phyloP scores from a whole-genome alignment of 148 eudicot genomes.

The Camellia granthamiana region DNA sequence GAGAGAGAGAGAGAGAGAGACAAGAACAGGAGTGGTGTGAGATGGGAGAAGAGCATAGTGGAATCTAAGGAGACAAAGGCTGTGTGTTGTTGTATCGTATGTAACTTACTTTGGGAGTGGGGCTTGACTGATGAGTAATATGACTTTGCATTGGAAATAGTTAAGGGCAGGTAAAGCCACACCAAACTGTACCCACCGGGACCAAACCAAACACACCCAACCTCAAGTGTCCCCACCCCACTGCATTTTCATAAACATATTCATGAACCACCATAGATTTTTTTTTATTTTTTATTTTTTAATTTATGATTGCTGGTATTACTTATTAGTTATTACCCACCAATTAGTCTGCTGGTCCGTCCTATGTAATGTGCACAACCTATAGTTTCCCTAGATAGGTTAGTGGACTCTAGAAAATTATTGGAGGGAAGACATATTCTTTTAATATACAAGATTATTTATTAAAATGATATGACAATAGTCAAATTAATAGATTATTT shows the following conservation, averaged over 20 bases:
- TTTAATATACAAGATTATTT: no score
- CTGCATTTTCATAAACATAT: neutral
- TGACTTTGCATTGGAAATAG: conserved; percentile 3
- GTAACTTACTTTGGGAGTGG: neutral
- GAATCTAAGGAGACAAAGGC: conserved; percentile 2
- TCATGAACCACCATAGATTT: neutral
- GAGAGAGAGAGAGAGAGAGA: neutral
- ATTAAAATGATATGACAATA: no score
- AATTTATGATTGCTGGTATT: no score
- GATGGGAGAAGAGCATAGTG: neutral
- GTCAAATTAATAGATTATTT: no score
- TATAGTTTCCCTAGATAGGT: no score
- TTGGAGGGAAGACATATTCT: no score
- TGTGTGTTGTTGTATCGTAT: neutral
- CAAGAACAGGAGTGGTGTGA: neutral
- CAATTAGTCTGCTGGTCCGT: no score
- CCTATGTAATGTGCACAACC: no score
- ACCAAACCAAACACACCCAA: neutral
- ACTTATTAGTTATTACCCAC: no score
- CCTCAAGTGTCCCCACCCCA: neutral
- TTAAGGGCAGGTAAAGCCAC: conserved; percentile 5
- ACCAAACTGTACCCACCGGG: conserved; percentile 7
- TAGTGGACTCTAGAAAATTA: no score
- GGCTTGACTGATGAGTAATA: neutral
- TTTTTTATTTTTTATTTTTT: no score